phyloP scores from a whole-genome alignment of 805 yeast species.

The Candida insectorum region DNA sequence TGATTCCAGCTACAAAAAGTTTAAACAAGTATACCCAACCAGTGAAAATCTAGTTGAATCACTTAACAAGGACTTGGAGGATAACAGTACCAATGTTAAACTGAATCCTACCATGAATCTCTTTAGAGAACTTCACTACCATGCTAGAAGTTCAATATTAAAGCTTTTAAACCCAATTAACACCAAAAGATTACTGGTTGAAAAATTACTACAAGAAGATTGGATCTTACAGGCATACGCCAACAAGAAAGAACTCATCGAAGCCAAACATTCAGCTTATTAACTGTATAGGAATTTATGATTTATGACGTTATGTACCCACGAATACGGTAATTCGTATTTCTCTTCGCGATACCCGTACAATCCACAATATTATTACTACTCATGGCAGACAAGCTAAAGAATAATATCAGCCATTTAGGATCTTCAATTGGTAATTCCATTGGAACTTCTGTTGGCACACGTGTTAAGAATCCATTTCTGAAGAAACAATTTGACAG shows the following conservation, averaged over 20 bases:
- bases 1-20: conserved; percentile 21
- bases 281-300: too few relatives aligned
- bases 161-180: conserved; percentile 33
- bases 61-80: conserved; percentile 24
- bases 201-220: conserved; percentile 25
- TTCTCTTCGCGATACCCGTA: too few relatives aligned
- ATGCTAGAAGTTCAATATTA: conserved; percentile 29
- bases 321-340: too few relatives aligned
- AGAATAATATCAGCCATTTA: conserved; percentile 10
- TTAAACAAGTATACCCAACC: conserved; percentile 24
- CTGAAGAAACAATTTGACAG: conserved; percentile 11
- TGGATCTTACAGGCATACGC: conserved; percentile 42
- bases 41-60: conserved; percentile 17
- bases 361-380: background rate
- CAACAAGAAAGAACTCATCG: conserved; percentile 30
- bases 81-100: conserved; percentile 13
- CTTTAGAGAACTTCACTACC: conserved; percentile 36
- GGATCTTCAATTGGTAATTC: conserved; percentile 11
- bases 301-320: too few relatives aligned
- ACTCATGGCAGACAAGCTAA: conserved; percentile 9
- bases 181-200: conserved; percentile 19
- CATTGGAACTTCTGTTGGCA: conserved; percentile 5
- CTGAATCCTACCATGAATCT: conserved; percentile 30
- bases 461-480: conserved; percentile 12
- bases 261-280: conserved; percentile 9